Percentiles rank a stretch among this genome's conserved stretches.
phyloP scores from a whole-genome alignment of 306 rosid species.

The Ormosia emarginata region DNA sequence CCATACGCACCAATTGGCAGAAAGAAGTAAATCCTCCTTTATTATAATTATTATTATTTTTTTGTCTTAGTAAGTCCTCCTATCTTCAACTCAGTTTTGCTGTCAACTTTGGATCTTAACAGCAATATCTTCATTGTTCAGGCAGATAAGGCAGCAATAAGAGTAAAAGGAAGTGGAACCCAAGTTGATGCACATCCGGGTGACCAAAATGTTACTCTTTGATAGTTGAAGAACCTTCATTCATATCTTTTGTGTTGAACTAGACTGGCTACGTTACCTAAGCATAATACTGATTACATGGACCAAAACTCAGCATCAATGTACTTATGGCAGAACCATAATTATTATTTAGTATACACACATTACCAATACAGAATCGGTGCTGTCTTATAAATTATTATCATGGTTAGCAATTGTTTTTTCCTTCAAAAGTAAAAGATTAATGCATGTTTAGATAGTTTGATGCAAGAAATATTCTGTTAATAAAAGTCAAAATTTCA shows the following conservation, averaged over 20 bases:
- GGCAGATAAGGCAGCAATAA: conserved; percentile 37
- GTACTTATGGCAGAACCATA: neutral
- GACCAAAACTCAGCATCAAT: neutral
- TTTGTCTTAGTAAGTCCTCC: conserved; percentile 7
- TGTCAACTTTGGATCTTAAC: neutral
- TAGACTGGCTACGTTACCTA: neutral
- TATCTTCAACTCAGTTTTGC: neutral
- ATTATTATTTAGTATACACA: neutral
- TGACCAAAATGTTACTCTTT: conserved; percentile 4
- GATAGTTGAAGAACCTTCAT: neutral
- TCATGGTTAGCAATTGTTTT: no score
- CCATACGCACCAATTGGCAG: conserved; percentile 39
- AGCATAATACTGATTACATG: neutral
- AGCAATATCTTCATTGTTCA: neutral
- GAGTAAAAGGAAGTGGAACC: conserved; percentile 6
- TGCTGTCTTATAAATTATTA: neutral
- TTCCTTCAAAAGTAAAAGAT: neutral
- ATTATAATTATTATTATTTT: no score
- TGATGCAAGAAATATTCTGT: neutral
- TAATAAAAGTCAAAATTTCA: neutral
- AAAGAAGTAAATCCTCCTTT: conserved; percentile 31
- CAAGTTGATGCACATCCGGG: neutral
- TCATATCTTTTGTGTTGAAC: neutral
- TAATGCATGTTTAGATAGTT: neutral
- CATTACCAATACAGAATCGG: neutral